Base-by-base conservation (phyloP, 2,329 filamentous ascomycete species). In the Drechslerella dactyloides region DNA sequence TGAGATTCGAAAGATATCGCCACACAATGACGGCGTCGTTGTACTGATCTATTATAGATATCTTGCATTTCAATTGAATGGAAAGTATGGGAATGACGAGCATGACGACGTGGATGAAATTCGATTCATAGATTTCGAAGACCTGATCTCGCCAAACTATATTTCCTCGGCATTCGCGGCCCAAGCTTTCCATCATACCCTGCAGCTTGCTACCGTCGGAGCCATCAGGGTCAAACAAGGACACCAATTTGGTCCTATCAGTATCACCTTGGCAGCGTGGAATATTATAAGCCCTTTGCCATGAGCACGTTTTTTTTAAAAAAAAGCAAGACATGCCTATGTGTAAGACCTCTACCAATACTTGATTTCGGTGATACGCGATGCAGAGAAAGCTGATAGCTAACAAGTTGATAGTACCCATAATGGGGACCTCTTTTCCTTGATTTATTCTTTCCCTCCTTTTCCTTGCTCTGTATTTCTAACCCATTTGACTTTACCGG, bases 141-240 rank as follows among this genome's bases (percentile, higher is more conserved):
- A 75, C 44, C 53, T 77, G 37, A 57, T 77, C 7, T 27, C 69
- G 13, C 76, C 76, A 21, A 10, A 42, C 1, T 19, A 74, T 17
- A 74, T 65, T 33, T 55, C 69, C 2, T 55, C 19, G 10, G 57
- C 72, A 27, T 70, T 76, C 15, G 76, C 75, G 4, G 75, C 76
- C 5, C 74, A 75, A 27, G 76, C 66, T 11, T 76, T 76, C 50
- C 64, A 73, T 15, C 75, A 77, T 59, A 69, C 72, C 11, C 69
- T 77, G 15, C 50, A 74, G 35, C 61, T 77, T 51, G 75, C 74
- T 8, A 75, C 73, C n/a, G 74, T 62, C 24, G 75, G 75, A 7
- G 50, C 74, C 21, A 40, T 77, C 30, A 60, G 48, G 46, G 62
- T 77, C 19, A 62, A 60, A 24, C 76, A 77, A 51, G 68, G 74